Percentiles rank a stretch among this genome's conserved stretches.
Evolutionary conservation across 176 grass and related monocot genomes (phyloP).

Genomic region (Eleusine indica): DNA sequence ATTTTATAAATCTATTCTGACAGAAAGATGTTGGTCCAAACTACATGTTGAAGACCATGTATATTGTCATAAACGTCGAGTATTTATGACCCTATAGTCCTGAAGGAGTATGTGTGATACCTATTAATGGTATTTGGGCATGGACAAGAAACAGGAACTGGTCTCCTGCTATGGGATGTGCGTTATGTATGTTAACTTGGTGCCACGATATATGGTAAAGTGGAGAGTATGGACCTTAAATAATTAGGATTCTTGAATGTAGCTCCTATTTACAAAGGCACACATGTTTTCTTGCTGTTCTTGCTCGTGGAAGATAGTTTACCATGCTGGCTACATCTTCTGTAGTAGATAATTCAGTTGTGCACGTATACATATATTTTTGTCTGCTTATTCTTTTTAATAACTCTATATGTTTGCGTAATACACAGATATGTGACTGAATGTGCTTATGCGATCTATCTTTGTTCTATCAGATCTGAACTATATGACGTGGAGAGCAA

Average conservation of each 20-base stretch:
- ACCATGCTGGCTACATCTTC: background rate
- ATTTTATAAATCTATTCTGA: background rate
- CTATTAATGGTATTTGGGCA: background rate
- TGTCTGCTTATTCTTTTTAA: background rate
- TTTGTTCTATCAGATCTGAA: conserved; percentile 57
- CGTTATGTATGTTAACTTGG: background rate
- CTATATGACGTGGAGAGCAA: conserved; percentile 57
- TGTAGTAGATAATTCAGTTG: background rate
- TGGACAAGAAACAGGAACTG: background rate
- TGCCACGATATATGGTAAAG: background rate
- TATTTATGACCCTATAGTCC: background rate
- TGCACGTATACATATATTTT: background rate
- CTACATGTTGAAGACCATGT: background rate
- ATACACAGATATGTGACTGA: background rate
- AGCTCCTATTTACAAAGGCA: background rate
- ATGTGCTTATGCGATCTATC: conserved; percentile 18
- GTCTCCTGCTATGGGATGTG: background rate
- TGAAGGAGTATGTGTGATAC: background rate
- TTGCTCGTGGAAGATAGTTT: conserved; percentile 8
- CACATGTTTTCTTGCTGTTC: background rate
- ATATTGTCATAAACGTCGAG: background rate
- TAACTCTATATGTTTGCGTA: background rate
- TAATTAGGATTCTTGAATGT: background rate
- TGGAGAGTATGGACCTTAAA: background rate
- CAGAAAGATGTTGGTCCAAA: background rate